Conservation (phyloP, 2,329 filamentous ascomycete genomes). For the Botrytis deweyae region DNA sequence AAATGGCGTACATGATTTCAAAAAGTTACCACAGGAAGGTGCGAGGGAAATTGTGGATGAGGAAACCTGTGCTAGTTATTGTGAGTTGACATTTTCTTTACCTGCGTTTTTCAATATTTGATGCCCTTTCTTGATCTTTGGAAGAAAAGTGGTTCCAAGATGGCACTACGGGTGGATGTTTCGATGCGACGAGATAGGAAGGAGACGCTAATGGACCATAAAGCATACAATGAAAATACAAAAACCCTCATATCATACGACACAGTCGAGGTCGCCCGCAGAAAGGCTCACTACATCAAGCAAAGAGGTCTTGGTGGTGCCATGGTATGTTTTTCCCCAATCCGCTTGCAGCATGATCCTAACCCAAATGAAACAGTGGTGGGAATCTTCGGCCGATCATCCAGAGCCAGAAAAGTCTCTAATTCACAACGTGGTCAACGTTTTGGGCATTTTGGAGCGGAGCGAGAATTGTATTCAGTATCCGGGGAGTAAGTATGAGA, state of each 20-base stretch:
- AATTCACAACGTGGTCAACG: conserved; percentile 62
- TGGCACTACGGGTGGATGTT: not conserved
- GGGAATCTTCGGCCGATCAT: conserved; percentile 78
- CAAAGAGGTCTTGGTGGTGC: conserved; percentile 70
- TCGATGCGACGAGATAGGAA: not conserved
- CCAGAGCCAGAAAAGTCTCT: conserved; percentile 60
- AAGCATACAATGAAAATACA: conserved; percentile 57
- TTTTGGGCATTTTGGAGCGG: conserved; percentile 55
- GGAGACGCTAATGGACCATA: not conserved
- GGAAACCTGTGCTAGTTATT: conserved; percentile 69
- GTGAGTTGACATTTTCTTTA: conserved; percentile 36
- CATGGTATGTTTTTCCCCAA: conserved; percentile 52
- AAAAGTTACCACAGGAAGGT: conserved; percentile 70
- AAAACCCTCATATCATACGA: conserved; percentile 78
- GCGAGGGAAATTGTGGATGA: conserved; percentile 64
- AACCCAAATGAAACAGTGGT: conserved; percentile 50
- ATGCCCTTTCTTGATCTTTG: not conserved
- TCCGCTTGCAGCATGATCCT: not conserved
- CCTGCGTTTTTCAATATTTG: not conserved
- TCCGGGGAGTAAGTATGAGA: conserved; percentile 69
- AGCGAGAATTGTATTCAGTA: conserved; percentile 61
- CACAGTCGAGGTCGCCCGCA: conserved; percentile 62
- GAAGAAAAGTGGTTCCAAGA: not conserved
- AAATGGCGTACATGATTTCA: conserved; percentile 83
- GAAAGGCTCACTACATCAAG: conserved; percentile 72